These are phyloP conservation scores for Teratosphaeriaceae sp. DNA, from an alignment of 2,329 filamentous ascomycete genomes.

Conservation along the genomic window DNA sequence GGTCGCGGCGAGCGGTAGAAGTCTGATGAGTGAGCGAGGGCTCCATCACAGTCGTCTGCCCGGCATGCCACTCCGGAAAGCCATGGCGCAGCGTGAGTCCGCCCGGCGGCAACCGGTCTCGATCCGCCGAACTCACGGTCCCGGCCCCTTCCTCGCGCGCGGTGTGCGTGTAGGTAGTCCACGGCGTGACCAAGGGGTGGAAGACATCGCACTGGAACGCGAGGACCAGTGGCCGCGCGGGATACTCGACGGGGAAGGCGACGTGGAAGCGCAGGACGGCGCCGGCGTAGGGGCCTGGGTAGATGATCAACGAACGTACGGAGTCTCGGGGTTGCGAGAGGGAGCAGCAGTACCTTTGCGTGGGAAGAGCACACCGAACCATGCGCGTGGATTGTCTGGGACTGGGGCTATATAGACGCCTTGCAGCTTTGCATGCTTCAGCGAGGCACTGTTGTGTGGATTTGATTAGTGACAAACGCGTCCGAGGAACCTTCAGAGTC, in stretches of 20 bases:
- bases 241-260: slow-evolving; percentile 76
- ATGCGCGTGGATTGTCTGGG: slow-evolving; percentile 71
- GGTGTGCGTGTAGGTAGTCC: slow-evolving; percentile 92
- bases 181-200: slow-evolving; percentile 83
- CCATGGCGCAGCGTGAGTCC: slow-evolving; percentile 87
- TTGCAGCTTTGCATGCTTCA: slow-evolving; percentile 63
- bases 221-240: slow-evolving; percentile 70
- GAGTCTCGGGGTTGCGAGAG: too few relatives aligned
- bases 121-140: slow-evolving; percentile 75
- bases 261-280: slow-evolving; percentile 87
- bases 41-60: slow-evolving; percentile 17
- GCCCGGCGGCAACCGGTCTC: slow-evolving; percentile 76
- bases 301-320: neutral
- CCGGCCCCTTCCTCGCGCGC: slow-evolving; percentile 68
- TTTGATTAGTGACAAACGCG: neutral
- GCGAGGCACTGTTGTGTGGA: neutral
- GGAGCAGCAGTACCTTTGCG: too few relatives aligned
- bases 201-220: slow-evolving; percentile 92
- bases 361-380: slow-evolving; percentile 89
- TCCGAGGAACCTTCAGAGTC: slow-evolving; percentile 4
- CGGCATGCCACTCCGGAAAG: slow-evolving; percentile 80
- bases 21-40: too few relatives aligned
- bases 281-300: slow-evolving; percentile 77
- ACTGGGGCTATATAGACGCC: slow-evolving; percentile 83
- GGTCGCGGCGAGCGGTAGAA: too few relatives aligned